Conservation (phyloP, 1,139 yeast species). For the Geotrichum australiense region DNA sequence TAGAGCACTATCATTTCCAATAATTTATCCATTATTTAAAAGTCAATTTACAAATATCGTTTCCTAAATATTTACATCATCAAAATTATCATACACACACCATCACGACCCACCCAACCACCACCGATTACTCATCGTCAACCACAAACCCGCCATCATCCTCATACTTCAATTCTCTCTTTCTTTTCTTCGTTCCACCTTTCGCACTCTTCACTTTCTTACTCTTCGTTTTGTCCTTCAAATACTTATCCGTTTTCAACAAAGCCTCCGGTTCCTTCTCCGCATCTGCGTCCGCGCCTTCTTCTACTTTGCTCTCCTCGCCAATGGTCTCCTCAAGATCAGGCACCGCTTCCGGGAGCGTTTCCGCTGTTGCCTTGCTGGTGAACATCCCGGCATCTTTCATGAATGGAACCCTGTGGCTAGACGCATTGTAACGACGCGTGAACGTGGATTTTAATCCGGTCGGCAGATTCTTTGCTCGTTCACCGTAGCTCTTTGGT, state of each 20-base stretch:
- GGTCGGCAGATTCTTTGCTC: slow-evolving; percentile 60
- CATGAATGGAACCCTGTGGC: slow-evolving; percentile 84
- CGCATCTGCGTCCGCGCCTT: slow-evolving; percentile 42
- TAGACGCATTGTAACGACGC: slow-evolving; percentile 62
- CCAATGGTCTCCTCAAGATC: slow-evolving; percentile 52
- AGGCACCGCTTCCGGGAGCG: slow-evolving; percentile 34
- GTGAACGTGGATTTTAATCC: slow-evolving; percentile 79
- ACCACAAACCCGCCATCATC: too few species aligned
- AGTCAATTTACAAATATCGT: too few species aligned
- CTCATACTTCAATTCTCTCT: too few species aligned
- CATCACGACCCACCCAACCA: too few species aligned
- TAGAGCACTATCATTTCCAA: too few species aligned
- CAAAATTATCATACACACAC: too few species aligned
- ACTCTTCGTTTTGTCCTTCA: slow-evolving; percentile 37
- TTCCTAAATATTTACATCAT: too few species aligned
- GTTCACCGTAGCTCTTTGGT: slow-evolving; percentile 33
- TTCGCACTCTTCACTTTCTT: too few species aligned
- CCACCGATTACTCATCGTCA: too few species aligned
- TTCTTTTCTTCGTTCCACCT: too few species aligned
- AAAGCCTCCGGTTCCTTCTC: slow-evolving; percentile 29
- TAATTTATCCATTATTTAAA: too few species aligned
- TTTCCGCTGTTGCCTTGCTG: slow-evolving; percentile 35
- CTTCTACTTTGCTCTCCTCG: slow-evolving; percentile 58
- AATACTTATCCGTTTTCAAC: slow-evolving; percentile 50
- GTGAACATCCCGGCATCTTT: slow-evolving; percentile 47